Base-by-base conservation (phyloP, 1,139 yeast genomes). In the Saccharomyces hybrid region DNA sequence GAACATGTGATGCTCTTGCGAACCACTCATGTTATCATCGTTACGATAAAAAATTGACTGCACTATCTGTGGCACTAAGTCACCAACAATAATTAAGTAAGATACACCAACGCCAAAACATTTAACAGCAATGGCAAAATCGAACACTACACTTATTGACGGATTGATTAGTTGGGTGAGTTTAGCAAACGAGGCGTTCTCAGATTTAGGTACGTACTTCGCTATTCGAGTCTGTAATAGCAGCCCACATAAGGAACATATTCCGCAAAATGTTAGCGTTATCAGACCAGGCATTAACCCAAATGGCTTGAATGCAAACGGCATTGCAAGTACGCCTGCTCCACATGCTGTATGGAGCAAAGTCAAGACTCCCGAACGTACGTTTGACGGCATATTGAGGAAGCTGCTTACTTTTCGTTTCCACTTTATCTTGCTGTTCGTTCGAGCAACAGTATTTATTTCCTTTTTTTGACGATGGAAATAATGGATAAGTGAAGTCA, bases 241-340 rank as follows among this genome's bases (percentile, higher is more conserved):
- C 6, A 69, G 57, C 13, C 71, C 71, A 3, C 57, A 34, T 42
- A 63, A 48, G 0, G 71, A 60, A 54, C 67, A 68, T 2, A 59
- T 14, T 2, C 69, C 70, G 52, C 71, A 91, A 27, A 88, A 63
- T 1, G 83, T 47, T 9, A 91, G 79, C 57, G 88, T 82, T 13
- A 80, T 55, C 1, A 83, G 66, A 0, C 98, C 98, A 26, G 83
- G 72, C 0, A 84, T 56, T 2, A 89, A 70, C 13, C 98, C 97
- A 67, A 91, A 93, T 2, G 96, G 82, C 53, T 83, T 78, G 66
- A 88, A 84, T 1, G 97, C 96, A 65, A 82, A 86, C 0, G 99
- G 98, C 82, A 93, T 86, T 11, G 98, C 96, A 55, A 93, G 79
- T 62, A 93, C 80, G 1, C 99, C 99, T 0, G 97, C 96, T 5